Percentiles rank a stretch among this genome's conserved stretches.
Evolutionary conservation across 176 grass and related monocot genomes (phyloP).

Genomic region (Microstegium vimineum): DNA sequence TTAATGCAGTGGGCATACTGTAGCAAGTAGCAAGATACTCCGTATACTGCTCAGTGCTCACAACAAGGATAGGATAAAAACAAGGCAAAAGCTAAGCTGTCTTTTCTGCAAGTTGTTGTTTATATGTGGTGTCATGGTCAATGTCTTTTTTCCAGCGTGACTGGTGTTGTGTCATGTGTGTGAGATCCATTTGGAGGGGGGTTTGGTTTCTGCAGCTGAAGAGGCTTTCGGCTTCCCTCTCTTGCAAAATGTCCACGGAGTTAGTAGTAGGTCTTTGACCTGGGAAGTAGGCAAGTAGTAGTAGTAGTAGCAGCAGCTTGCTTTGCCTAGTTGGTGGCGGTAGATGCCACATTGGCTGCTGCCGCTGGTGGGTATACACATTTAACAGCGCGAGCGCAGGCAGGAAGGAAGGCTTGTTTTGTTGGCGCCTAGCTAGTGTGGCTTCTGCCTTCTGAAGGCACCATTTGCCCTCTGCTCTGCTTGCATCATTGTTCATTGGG

Average conservation of each 20-base stretch:
- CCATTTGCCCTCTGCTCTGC: conserved; percentile 39
- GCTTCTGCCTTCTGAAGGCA: conserved; percentile 29
- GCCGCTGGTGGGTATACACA: too few species aligned
- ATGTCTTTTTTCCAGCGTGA: conserved; percentile 31
- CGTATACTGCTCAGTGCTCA: too few species aligned
- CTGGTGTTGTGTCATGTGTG: not conserved
- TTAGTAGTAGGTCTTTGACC: too few species aligned
- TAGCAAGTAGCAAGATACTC: too few species aligned
- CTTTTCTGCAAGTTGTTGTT: conserved; percentile 12
- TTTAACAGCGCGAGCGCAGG: too few species aligned
- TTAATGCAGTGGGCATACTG: not conserved
- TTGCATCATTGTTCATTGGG: conserved; percentile 44
- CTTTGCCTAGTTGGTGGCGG: too few species aligned
- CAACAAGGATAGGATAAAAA: conserved; percentile 15
- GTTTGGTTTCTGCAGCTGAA: conserved; percentile 9
- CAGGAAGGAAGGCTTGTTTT: too few species aligned
- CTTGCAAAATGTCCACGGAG: conserved; percentile 21
- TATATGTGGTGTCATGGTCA: conserved; percentile 49
- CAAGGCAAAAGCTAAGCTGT: not conserved
- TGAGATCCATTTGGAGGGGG: not conserved
- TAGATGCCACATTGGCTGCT: too few species aligned
- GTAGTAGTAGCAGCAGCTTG: too few species aligned
- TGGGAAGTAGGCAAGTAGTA: too few species aligned
- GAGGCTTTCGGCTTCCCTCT: not conserved
- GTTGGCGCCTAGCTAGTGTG: conserved; percentile 30